Evolutionary conservation across 306 rosid species (phyloP), one percentile per base, ranked within the genome.

Genomic region (Castanospermum australe): DNA sequence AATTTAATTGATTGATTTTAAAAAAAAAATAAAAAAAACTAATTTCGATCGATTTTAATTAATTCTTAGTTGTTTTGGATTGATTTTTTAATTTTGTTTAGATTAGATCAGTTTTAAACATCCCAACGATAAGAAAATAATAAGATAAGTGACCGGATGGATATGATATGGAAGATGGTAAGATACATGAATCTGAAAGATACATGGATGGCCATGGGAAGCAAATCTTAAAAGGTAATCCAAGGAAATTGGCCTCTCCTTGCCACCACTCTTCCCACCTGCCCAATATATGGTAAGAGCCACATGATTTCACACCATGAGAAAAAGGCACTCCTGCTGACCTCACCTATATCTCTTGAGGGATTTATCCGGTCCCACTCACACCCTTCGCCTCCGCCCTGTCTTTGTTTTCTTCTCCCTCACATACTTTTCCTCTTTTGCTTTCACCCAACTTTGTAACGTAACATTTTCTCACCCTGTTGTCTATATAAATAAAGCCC

Each of bases 221-320:
- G 90, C 97, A 92, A 86, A 92, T 90, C 97, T 85, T 59, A 65
- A 87, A 90, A 88, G 94, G 84, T 88, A 83, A 92, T 92, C 91
- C 84, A 90, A 85, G 71, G 90, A 92, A 87, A 90, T 82, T 90
- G 97, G 89, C 92, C 76, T 76, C 89, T 81, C 87, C 85, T 84
- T 81, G 88, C 79, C 88, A 87, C 87, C 82, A 73, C 85, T 79
- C 86, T 82, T 74, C 81, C 91, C 86, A 88, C 92, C 92, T 85
- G 90, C 95, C 82, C 83, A 82, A 85, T 87, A 86, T 87, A 89
- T 76, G 91, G 86, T 76, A 67, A 84, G 84, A 89, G 60, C 90
- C 92, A 86, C 97, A 91, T 89, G 90, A 86, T 87, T 91, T 86
- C 93, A 85, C 87, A 72, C 85, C 84, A 44, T 11, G 39, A 78